Base-by-base conservation (phyloP, 495 filamentous ascomycete genomes). In the Aspergillus mulundensis region DNA sequence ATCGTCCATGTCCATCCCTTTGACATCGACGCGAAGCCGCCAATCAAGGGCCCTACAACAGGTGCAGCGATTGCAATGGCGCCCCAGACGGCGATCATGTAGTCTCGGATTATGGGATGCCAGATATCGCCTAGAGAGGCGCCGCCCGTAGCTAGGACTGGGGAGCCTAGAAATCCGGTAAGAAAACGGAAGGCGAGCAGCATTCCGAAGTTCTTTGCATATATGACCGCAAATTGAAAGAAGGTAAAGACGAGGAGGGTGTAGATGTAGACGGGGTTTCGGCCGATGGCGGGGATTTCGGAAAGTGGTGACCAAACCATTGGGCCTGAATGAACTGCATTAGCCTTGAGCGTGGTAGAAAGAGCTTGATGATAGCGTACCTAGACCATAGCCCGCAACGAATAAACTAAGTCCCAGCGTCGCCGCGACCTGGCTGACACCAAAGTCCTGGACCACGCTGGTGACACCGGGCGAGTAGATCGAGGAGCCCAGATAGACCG, bases 371-470 rank as follows among this genome's bases (percentile, higher is more conserved):
- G 8, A 28, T 28, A 28, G 8, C 12, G 14, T 21, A 65, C 65
- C 67, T n/a, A 67, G 11, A 5, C 65, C 67, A 39, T 66, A 81
- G 7, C 73, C 80, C 0, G 75, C 56, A 15, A 82, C 78, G 53
- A 78, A 83, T 5, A 82, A 63, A 5, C 78, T 74, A 23, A 83
- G 61, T 8, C 79, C 81, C 1, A 83, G 69, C 0, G 71, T 74
- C 0, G 77, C 77, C 6, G 73, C 76, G 1, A 75, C 72, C 16
- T 66, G 58, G 56, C 66, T 72, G 15, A 82, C 78, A 11, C 70
- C 68, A 50, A 83, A 83, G 36, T 70, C 58, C 23, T 64, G 41
- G 38, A 69, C 54, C 6, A 81, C 59, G 10, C 55, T 59, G 0
- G 45, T 19, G 8, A 62, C 66, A 12, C 62, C 63, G 0, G 65